Conservation (phyloP, 169 alveolate genomes). For the Prorocentrum cordatum region DNA sequence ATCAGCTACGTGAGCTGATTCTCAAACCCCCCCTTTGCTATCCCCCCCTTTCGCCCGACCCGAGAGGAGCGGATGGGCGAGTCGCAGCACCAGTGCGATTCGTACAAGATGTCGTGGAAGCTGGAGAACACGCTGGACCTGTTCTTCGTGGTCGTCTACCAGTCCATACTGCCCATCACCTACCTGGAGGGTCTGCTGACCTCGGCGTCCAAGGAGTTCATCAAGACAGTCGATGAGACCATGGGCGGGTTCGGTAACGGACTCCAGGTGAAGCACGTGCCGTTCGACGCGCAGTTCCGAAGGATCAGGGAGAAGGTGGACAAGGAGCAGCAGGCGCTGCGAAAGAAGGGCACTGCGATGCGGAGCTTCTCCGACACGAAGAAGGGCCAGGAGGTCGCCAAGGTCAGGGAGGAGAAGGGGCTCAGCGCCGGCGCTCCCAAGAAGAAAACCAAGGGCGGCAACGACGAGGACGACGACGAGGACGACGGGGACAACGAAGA, state of each 20-base stretch:
- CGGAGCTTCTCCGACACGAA: slow-evolving; percentile 27
- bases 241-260: not conserved
- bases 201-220: slow-evolving; percentile 32
- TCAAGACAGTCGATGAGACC: not conserved
- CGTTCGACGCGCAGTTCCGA: slow-evolving; percentile 13
- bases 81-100: not conserved
- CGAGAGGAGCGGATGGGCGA: not conserved
- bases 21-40: too few species aligned
- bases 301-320: not conserved
- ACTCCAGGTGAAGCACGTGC: slow-evolving; percentile 14
- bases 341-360: not conserved
- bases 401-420: slow-evolving; percentile 13
- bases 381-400: slow-evolving; percentile 33
- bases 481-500: slow-evolving; percentile 2
- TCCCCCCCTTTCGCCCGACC: too few species aligned
- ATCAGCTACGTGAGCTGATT: too few species aligned
- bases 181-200: slow-evolving; percentile 67
- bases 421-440: not conserved
- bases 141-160: slow-evolving; percentile 73
- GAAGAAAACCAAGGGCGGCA: not conserved
- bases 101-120: slow-evolving; percentile 70
- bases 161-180: slow-evolving; percentile 69
- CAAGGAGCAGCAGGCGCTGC: not conserved
- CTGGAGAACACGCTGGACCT: slow-evolving; percentile 67
- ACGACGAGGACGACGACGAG: not conserved